Evolutionary conservation across 1,139 yeast genomes (phyloP).

Genomic region (Hanseniaspora sp.): DNA sequence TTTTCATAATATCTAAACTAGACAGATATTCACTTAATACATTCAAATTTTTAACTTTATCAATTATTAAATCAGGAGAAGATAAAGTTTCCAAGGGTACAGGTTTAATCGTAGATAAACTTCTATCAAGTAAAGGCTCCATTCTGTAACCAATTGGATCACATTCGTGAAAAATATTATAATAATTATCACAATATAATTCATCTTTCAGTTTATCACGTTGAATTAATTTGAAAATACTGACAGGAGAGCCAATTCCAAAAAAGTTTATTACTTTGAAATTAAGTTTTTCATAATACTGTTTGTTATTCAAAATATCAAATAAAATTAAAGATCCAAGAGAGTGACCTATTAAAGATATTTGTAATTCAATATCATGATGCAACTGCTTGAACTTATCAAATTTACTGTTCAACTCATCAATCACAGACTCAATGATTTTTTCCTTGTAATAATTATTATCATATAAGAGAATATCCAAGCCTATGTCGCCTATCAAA

Average conservation of each 20-base stretch:
- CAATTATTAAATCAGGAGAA: constrained; percentile 23
- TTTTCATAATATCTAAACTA: background rate
- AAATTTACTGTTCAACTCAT: constrained; percentile 62
- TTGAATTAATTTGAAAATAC: constrained; percentile 65
- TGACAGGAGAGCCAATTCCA: constrained; percentile 82
- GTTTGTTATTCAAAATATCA: constrained; percentile 53
- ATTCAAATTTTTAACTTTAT: constrained; percentile 20
- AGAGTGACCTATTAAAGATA: constrained; percentile 82
- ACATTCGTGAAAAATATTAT: constrained; percentile 75
- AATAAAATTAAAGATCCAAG: constrained; percentile 77
- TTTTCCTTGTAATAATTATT: constrained; percentile 59
- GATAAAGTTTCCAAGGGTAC: constrained; percentile 28
- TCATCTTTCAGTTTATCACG: constrained; percentile 39
- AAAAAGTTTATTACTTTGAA: constrained; percentile 70
- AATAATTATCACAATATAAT: constrained; percentile 41
- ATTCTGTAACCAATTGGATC: constrained; percentile 82
- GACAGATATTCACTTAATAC: constrained; percentile 8
- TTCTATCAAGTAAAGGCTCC: constrained; percentile 62
- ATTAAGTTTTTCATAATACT: constrained; percentile 34
- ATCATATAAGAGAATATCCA: constrained; percentile 76
- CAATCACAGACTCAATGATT: constrained; percentile 54
- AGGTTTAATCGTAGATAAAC: constrained; percentile 48
- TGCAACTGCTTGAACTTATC: constrained; percentile 47
- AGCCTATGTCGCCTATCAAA: constrained; percentile 70
- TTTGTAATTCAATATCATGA: constrained; percentile 67